Percentiles rank a stretch among this genome's conserved stretches.
Evolutionary conservation across 495 filamentous ascomycete genomes (phyloP).

Genomic region (Terfezia claveryi): DNA sequence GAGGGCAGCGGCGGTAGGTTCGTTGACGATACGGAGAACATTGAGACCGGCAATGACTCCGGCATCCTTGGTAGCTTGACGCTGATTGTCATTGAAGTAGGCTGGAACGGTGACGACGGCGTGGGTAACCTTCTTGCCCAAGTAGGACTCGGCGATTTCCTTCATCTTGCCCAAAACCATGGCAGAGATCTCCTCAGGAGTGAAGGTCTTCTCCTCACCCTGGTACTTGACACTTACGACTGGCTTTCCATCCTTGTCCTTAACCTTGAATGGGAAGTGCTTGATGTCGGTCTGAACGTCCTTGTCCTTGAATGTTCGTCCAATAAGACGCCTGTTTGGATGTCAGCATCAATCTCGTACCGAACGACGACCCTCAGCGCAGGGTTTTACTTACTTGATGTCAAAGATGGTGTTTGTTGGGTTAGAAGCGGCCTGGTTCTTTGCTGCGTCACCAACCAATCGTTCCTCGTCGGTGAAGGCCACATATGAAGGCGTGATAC

Average conservation of each 20-base stretch:
- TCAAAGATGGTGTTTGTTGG: constrained; percentile 76
- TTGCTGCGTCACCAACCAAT: constrained; percentile 93
- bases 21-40: constrained; percentile 93
- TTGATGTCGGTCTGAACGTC: constrained; percentile 68
- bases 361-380: background rate
- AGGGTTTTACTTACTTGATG: constrained; percentile 47
- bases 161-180: constrained; percentile 92
- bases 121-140: constrained; percentile 88
- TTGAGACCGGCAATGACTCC: constrained; percentile 87
- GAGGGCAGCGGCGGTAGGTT: constrained; percentile 73
- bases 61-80: constrained; percentile 95
- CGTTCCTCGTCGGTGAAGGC: constrained; percentile 96
- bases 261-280: constrained; percentile 77
- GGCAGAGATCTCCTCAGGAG: constrained; percentile 69
- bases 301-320: constrained; percentile 71
- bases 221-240: constrained; percentile 55
- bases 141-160: constrained; percentile 81
- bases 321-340: constrained; percentile 51
- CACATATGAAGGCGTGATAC: constrained; percentile 96
- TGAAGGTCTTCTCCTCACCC: constrained; percentile 53
- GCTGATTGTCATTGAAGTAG: constrained; percentile 98
- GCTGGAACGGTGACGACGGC: constrained; percentile 94
- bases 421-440: constrained; percentile 97
- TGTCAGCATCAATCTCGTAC: constrained; percentile 1
- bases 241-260: constrained; percentile 64